Conservation (phyloP, 2,329 filamentous ascomycete genomes). For the Beauveria rudraprayagi region DNA sequence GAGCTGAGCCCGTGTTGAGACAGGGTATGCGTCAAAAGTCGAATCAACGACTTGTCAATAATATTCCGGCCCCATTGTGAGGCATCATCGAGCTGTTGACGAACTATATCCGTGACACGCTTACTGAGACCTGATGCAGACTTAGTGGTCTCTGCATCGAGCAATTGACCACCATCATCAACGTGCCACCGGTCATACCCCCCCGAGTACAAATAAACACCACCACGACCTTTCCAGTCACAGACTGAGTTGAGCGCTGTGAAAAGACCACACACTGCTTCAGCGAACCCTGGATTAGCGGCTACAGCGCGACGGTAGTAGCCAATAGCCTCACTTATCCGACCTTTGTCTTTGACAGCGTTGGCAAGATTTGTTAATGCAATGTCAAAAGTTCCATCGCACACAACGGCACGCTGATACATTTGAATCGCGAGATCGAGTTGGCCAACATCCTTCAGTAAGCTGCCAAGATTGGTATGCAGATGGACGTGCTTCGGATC, state of each 20-base stretch:
- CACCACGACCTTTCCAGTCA: slow-evolving; percentile 85
- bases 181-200: slow-evolving; percentile 90
- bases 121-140: slow-evolving; percentile 74
- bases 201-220: slow-evolving; percentile 65
- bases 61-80: slow-evolving; percentile 75
- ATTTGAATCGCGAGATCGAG: slow-evolving; percentile 86
- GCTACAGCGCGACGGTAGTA: slow-evolving; percentile 88
- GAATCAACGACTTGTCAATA: slow-evolving; percentile 48
- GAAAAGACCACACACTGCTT: slow-evolving; percentile 90
- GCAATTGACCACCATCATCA: slow-evolving; percentile 71
- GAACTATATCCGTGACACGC: slow-evolving; percentile 83
- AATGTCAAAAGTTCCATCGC: slow-evolving; percentile 93
- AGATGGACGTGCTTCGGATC: slow-evolving; percentile 89
- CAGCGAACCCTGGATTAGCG: slow-evolving; percentile 91
- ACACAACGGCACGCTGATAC: slow-evolving; percentile 91
- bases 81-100: slow-evolving; percentile 78
- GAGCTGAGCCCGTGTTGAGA: slow-evolving; percentile 29
- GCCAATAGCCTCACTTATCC: slow-evolving; percentile 80
- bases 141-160: slow-evolving; percentile 58
- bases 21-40: slow-evolving; percentile 41
- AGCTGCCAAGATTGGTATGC: slow-evolving; percentile 90
- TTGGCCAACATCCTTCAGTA: slow-evolving; percentile 94
- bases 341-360: slow-evolving; percentile 92
- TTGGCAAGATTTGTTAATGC: slow-evolving; percentile 94
- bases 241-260: slow-evolving; percentile 96